Conservation (phyloP, 2,329 filamentous ascomycete genomes). For the Rhinocladiella mackenziei region DNA sequence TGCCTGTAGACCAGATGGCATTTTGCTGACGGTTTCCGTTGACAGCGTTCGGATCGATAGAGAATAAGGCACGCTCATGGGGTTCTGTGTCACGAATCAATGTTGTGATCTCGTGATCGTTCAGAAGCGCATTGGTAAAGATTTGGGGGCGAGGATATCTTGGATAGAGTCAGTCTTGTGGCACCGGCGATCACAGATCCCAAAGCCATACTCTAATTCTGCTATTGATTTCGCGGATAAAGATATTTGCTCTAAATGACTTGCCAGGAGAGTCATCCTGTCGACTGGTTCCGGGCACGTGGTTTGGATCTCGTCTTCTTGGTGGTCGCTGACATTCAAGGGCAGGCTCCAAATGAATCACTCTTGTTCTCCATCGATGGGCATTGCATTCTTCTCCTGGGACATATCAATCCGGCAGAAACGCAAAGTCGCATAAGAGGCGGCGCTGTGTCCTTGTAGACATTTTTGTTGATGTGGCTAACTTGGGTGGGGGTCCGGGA, state of each 20-base stretch:
- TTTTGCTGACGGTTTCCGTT: slow-evolving; percentile 34
- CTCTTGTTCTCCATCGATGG: neutral
- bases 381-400: no score
- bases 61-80: slow-evolving; percentile 93
- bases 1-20: neutral
- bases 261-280: slow-evolving; percentile 64
- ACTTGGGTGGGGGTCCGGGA: neutral
- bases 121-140: slow-evolving; percentile 89
- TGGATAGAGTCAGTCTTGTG: slow-evolving; percentile 21
- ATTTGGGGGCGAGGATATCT: slow-evolving; percentile 90
- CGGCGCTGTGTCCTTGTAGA: neutral
- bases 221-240: slow-evolving; percentile 73
- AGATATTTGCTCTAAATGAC: slow-evolving; percentile 71
- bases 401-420: no score
- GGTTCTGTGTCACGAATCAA: slow-evolving; percentile 92
- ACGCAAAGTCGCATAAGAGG: no score
- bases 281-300: slow-evolving; percentile 6
- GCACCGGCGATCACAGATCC: slow-evolving; percentile 22
- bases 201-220: slow-evolving; percentile 60
- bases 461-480: slow-evolving; percentile 8
- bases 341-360: neutral
- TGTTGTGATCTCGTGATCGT: slow-evolving; percentile 84
- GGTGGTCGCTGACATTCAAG: no score
- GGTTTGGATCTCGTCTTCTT: slow-evolving; percentile 1
- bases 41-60: slow-evolving; percentile 68